Conservation (phyloP, 139 green algal species). For the Tetraselmis striata region DNA sequence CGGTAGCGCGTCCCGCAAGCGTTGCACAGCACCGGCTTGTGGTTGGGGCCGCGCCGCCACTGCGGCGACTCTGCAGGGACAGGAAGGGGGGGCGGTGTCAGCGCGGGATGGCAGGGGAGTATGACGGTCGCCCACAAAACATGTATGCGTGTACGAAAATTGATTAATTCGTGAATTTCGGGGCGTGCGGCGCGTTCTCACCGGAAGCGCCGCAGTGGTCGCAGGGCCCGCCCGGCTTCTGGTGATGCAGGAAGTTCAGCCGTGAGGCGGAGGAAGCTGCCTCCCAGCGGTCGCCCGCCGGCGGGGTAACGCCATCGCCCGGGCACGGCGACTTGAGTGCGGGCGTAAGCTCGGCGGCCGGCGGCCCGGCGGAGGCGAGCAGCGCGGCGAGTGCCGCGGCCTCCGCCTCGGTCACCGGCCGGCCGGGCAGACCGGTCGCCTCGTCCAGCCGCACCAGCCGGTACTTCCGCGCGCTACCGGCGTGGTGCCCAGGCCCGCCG, state of each 20-base stretch:
- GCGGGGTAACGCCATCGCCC: too few relatives aligned
- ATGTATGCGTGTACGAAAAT: too few relatives aligned
- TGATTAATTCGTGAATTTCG: not conserved
- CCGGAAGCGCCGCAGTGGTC: constrained; percentile 27
- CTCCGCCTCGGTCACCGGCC: not conserved
- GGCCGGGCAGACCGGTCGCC: not conserved
- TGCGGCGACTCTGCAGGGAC: constrained; percentile 19
- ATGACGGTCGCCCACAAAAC: too few relatives aligned
- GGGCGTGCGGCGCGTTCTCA: not conserved
- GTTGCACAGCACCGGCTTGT: constrained; percentile 29
- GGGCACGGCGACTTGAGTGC: too few relatives aligned
- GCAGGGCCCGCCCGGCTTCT: constrained; percentile 23
- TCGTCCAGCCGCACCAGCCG: not conserved
- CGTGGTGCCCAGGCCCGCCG: too few relatives aligned
- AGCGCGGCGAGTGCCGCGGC: too few relatives aligned
- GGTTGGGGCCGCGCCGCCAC: constrained; percentile 20
- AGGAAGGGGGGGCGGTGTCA: too few relatives aligned
- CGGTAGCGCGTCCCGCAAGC: constrained; percentile 27
- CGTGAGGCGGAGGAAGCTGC: not conserved
- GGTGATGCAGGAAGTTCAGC: not conserved
- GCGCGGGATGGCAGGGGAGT: too few relatives aligned
- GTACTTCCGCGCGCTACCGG: not conserved
- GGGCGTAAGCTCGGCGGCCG: too few relatives aligned
- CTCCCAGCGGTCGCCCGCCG: too few relatives aligned
- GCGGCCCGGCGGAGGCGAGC: too few relatives aligned